Base-by-base conservation (phyloP, 176 grass and related monocot species). In the Aegilops tauschii region DNA sequence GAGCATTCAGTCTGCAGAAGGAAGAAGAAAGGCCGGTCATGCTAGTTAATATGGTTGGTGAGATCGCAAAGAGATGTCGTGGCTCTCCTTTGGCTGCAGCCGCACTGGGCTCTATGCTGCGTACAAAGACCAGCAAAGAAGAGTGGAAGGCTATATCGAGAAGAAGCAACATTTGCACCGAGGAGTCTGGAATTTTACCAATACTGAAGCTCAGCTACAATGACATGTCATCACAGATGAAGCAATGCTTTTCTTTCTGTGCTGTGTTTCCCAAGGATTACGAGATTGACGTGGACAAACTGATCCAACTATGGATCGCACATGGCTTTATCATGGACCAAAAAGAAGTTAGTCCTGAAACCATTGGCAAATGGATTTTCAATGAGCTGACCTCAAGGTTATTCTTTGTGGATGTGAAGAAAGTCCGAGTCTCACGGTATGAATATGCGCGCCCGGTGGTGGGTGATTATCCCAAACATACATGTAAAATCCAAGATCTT, bases 21-120 rank as follows among this genome's bases (percentile, higher is more conserved):
- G 50, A 54, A 54, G 16, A 54, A 54, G 16, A 54, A 54, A 54
- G 50, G 50, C 50, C 50, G 3, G 50, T 0, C 18, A 18, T 21
- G 18, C 18, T 58, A 58, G 54, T 73, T 13, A 49, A 49, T 14
- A 1, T 49, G 28, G 82, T 82, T 76, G 83, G 3, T 7, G 11
- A 45, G 5, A 63, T 89, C 39, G 82, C 35, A 13, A 7, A 50
- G 3, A 73, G 31, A 40, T 88, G 80, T 32, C 23, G 5, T 54
- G 86, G 86, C 17, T 88, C 82, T 65, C 86, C 80, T 0, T 23
- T 89, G 17, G 87, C 87, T 0, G 81, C 69, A 36, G 65, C 37
- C 7, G 9, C 87, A 5, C 32, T 89, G 0, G 74, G 82, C 8
- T 52, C 70, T 45, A 17, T 80, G 23, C 5, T 89, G 27, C 39